Evolutionary conservation across 2,329 filamentous ascomycete species (phyloP).

Genomic region (Amauroascus niger): DNA sequence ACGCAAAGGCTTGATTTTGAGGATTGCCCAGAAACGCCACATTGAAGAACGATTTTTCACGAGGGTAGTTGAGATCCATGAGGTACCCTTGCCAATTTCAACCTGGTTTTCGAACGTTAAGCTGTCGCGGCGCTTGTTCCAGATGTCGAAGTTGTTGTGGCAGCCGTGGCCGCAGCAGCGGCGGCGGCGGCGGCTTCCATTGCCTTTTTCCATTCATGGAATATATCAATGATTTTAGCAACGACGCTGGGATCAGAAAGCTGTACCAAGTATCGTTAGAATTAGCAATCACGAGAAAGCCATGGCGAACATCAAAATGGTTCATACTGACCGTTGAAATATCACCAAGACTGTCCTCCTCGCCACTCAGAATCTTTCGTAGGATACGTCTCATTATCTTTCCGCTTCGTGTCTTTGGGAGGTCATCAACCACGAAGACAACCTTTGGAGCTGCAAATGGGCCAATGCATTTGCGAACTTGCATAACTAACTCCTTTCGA

Average conservation of each 20-base stretch:
- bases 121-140: neutral
- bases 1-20: neutral
- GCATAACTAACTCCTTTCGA: conserved; percentile 85
- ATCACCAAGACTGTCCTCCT: conserved; percentile 94
- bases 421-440: conserved; percentile 79
- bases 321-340: conserved; percentile 65
- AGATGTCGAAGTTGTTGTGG: neutral
- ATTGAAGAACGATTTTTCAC: neutral
- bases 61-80: too few relatives aligned
- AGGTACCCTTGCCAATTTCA: too few relatives aligned
- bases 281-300: neutral
- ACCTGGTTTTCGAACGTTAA: neutral
- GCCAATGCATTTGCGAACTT: conserved; percentile 94
- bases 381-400: conserved; percentile 99
- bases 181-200: neutral
- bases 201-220: conserved; percentile 43
- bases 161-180: neutral
- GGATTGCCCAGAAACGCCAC: neutral
- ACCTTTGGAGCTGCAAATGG: conserved; percentile 95
- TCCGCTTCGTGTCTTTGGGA: conserved; percentile 93
- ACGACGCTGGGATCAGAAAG: conserved; percentile 85
- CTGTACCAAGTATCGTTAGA: conserved; percentile 39
- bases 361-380: conserved; percentile 91
- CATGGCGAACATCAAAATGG: neutral
- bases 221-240: conserved; percentile 73